Evolutionary conservation across 1,284 basidiomycete species (phyloP).

Genomic region (Cutaneotrichosporon mucoides): DNA sequence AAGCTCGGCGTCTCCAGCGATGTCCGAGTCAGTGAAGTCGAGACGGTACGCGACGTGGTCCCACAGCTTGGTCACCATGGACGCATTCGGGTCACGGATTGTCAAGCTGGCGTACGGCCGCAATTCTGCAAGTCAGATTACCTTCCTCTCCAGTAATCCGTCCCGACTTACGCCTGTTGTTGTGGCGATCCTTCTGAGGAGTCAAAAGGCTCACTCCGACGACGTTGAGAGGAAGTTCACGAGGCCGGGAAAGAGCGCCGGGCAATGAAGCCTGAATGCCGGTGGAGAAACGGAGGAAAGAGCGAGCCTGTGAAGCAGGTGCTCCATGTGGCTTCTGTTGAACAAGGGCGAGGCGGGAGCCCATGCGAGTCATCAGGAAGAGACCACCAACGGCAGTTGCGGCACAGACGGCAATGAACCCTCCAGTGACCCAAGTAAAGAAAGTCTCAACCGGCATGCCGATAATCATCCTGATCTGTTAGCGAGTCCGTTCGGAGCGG

Average conservation of each 20-base stretch:
- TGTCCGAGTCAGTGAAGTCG: slow-evolving; percentile 10
- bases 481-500: neutral
- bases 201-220: slow-evolving; percentile 7
- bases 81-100: neutral
- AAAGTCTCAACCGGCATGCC: slow-evolving; percentile 11
- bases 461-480: slow-evolving; percentile 5
- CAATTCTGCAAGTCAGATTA: neutral
- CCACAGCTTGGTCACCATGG: neutral
- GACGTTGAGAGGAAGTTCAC: slow-evolving; percentile 10
- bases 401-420: slow-evolving; percentile 1
- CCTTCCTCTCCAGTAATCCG: neutral
- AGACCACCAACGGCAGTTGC: slow-evolving; percentile 4
- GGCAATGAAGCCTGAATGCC: slow-evolving; percentile 8
- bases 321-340: slow-evolving; percentile 2
- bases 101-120: neutral
- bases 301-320: neutral
- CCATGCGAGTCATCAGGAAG: slow-evolving; percentile 8
- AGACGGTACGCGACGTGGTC: slow-evolving; percentile 14
- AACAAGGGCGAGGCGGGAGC: slow-evolving; percentile 16
- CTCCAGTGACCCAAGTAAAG: slow-evolving; percentile 5
- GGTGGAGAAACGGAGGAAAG: slow-evolving; percentile 13
- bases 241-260: neutral
- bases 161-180: slow-evolving; percentile 7
- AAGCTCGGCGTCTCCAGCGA: slow-evolving; percentile 8
- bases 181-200: neutral